Evolutionary conservation across 2,329 filamentous ascomycete genomes (phyloP).

Genomic region (Monilinia fructigena): DNA sequence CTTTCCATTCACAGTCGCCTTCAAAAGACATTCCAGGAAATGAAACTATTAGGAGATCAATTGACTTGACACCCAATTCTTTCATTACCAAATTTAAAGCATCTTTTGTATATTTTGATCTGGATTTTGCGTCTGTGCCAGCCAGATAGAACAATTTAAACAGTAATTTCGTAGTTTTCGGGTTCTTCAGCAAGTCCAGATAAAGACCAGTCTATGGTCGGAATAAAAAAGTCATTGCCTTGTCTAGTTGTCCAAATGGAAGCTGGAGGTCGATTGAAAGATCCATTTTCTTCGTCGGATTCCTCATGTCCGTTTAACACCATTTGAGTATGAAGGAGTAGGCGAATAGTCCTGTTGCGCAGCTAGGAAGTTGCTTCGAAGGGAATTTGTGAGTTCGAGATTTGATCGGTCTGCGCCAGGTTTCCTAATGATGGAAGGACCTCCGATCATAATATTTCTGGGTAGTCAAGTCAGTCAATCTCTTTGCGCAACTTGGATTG

Average conservation of each 20-base stretch:
- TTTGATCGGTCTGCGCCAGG: constrained; percentile 80
- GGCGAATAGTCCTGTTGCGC: constrained; percentile 63
- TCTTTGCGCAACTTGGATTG: constrained; percentile 16
- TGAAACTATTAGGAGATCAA: constrained; percentile 88
- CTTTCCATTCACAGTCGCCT: constrained; percentile 82
- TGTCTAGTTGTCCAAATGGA: constrained; percentile 67
- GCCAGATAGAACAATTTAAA: constrained; percentile 92
- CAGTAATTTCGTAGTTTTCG: constrained; percentile 86
- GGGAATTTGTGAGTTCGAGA: constrained; percentile 83
- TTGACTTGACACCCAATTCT: constrained; percentile 70
- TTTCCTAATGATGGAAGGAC: constrained; percentile 80
- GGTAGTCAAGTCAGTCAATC: constrained; percentile 24
- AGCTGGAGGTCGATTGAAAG: constrained; percentile 35
- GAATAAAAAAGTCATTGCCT: constrained; percentile 67
- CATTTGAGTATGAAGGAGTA: constrained; percentile 42
- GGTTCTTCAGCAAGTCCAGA: constrained; percentile 77
- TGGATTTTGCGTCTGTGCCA: constrained; percentile 60
- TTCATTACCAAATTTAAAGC: constrained; percentile 78
- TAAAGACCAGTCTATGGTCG: constrained; percentile 69
- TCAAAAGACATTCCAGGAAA: constrained; percentile 94
- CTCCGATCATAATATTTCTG: constrained; percentile 62
- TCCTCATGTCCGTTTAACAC: constrained; percentile 39
- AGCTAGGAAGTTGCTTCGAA: constrained; percentile 78
- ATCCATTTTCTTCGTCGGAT: constrained; percentile 34
- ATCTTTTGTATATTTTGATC: constrained; percentile 70